A percentile compares a stretch with the other conserved stretches of the same genome.
Conservation (phyloP, 345 rosid species). For the Populus davidiana region DNA sequence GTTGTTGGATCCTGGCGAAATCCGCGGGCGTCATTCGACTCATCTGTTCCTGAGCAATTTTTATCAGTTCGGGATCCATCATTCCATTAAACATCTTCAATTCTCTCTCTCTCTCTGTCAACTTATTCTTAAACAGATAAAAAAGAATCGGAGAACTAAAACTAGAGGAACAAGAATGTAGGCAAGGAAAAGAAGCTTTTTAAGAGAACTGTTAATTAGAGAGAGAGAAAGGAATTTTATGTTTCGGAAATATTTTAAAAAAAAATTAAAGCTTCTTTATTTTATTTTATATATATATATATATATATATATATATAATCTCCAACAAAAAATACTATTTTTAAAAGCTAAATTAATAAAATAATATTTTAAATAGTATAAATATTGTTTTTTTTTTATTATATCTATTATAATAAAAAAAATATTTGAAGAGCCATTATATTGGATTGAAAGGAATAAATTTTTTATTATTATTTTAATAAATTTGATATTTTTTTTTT, state of each 20-base stretch:
- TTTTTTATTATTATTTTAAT: too few species aligned
- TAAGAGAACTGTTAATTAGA: neutral
- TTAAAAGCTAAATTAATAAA: too few species aligned
- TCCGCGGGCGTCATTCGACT: conserved; percentile 91
- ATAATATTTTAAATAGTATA: too few species aligned
- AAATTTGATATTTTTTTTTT: too few species aligned
- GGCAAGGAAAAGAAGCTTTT: neutral
- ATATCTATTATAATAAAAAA: too few species aligned
- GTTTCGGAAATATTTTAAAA: too few species aligned
- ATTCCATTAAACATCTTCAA: conserved; percentile 58
- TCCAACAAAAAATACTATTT: too few species aligned
- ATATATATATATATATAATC: too few species aligned
- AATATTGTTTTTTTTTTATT: too few species aligned
- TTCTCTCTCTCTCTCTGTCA: neutral
- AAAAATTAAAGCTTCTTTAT: fast-evolving
- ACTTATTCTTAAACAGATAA: neutral
- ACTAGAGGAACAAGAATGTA: neutral
- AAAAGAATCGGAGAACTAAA: neutral
- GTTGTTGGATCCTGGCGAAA: conserved; percentile 42
- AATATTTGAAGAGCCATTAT: too few species aligned
- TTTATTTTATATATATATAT: too few species aligned
- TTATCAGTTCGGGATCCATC: conserved; percentile 96
- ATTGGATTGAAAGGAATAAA: too few species aligned
- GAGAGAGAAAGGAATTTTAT: neutral
- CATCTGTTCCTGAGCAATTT: conserved; percentile 92